Percentiles rank a stretch among this genome's conserved stretches.
These are phyloP conservation scores for Falciphora oryzae DNA, from an alignment of 2,329 filamentous ascomycete species.

Conservation along the genomic window DNA sequence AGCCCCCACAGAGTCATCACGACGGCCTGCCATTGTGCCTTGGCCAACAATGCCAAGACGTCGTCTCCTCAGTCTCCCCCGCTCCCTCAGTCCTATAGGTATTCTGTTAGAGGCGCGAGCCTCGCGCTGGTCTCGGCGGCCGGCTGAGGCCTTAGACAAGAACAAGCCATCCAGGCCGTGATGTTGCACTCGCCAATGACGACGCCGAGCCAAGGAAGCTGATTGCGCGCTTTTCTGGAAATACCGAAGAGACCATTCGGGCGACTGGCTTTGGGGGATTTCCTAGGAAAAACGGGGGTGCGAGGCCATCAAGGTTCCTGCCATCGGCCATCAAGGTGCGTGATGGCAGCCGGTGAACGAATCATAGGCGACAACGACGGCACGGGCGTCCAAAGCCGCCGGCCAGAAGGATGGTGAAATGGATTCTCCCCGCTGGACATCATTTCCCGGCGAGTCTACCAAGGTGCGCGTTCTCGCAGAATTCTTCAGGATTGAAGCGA, in stretches of 20 bases:
- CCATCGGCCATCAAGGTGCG: background rate
- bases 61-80: background rate
- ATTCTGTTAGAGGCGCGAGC: background rate
- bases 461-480: background rate
- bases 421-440: background rate
- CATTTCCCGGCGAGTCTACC: background rate
- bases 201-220: background rate
- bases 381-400: background rate
- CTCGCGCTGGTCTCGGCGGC: background rate
- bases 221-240: background rate
- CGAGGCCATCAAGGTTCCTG: background rate
- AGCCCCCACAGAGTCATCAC: background rate
- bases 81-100: background rate
- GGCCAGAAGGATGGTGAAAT: background rate
- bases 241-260: background rate
- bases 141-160: background rate
- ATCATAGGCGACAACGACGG: background rate
- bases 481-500: background rate
- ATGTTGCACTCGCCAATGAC: background rate
- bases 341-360: background rate
- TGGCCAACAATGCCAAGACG: background rate
- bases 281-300: background rate
- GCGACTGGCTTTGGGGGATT: too few species aligned
- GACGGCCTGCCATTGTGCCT: background rate
- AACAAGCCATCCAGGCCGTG: background rate